Conservation (phyloP, 164 flowering plant genomes). For the Vitis rupestris region DNA sequence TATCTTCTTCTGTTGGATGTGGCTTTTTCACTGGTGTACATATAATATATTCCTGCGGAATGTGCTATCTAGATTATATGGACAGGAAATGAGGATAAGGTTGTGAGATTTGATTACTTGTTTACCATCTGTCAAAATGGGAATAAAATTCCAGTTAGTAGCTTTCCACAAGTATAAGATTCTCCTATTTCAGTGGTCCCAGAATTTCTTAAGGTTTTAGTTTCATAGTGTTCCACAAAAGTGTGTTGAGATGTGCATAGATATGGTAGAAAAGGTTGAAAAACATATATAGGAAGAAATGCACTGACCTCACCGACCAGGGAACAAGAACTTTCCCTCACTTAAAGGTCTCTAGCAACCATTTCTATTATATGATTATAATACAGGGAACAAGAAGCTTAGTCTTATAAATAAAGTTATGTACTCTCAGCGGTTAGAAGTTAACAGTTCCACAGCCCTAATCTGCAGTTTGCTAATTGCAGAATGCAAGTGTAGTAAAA, state of each 20-base stretch:
- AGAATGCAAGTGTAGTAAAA: background rate
- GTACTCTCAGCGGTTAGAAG: too few species aligned
- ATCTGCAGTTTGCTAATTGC: background rate
- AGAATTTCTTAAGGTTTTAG: background rate
- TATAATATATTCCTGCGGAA: background rate
- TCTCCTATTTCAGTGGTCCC: constrained; percentile 1
- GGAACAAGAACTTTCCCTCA: background rate
- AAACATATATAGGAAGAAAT: background rate
- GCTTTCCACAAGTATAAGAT: background rate
- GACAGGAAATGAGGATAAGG: background rate
- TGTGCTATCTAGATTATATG: constrained; percentile 7
- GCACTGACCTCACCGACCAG: background rate
- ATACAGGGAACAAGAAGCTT: background rate
- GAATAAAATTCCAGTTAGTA: background rate
- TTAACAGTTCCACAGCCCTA: background rate
- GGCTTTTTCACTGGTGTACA: constrained; percentile 4
- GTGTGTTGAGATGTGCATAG: background rate
- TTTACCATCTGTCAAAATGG: background rate
- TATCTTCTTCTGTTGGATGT: background rate
- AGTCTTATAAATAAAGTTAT: too few species aligned
- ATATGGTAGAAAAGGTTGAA: background rate
- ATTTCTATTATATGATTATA: background rate
- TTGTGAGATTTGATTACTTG: background rate
- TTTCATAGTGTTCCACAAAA: background rate
- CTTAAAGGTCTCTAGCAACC: background rate